Evolutionary conservation across 805 yeast species (phyloP).

Genomic region (Saccharomycopsis sp.): DNA sequence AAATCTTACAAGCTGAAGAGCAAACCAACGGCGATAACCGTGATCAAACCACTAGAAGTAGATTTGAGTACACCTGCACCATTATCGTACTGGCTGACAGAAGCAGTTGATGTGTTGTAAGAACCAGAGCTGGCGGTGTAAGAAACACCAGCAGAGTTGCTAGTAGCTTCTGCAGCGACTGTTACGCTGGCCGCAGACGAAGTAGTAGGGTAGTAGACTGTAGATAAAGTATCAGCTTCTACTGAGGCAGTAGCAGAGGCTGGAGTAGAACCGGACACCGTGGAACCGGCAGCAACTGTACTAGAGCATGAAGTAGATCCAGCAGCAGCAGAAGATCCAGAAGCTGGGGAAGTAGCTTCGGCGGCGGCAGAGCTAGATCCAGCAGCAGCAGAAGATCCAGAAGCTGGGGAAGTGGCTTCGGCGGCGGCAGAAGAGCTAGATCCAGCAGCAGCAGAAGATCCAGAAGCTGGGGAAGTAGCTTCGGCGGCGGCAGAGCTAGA

Average conservation of each 20-base stretch:
- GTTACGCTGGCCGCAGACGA: conserved; percentile 8
- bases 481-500: conserved; percentile 15
- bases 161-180: conserved; percentile 12
- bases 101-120: background rate
- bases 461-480: conserved; percentile 5
- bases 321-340: conserved; percentile 20
- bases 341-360: conserved; percentile 6
- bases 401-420: conserved; percentile 13
- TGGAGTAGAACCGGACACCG: conserved; percentile 5
- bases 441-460: background rate
- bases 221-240: conserved; percentile 21
- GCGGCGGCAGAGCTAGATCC: conserved; percentile 9
- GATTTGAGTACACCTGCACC: conserved; percentile 17
- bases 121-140: background rate
- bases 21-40: background rate
- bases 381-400: background rate
- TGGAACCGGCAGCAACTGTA: conserved; percentile 6
- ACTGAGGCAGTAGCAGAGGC: conserved; percentile 21
- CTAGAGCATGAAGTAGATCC: conserved; percentile 20
- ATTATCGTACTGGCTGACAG: background rate
- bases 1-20: background rate
- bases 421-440: conserved; percentile 20
- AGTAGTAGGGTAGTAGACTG: conserved; percentile 16
- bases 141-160: conserved; percentile 28
- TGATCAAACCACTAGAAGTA: conserved; percentile 9